Percentiles rank a stretch among this genome's conserved stretches.
These are phyloP conservation scores for Chlorella variabilis DNA, from an alignment of 163 green algal genomes.

Conservation along the genomic window DNA sequence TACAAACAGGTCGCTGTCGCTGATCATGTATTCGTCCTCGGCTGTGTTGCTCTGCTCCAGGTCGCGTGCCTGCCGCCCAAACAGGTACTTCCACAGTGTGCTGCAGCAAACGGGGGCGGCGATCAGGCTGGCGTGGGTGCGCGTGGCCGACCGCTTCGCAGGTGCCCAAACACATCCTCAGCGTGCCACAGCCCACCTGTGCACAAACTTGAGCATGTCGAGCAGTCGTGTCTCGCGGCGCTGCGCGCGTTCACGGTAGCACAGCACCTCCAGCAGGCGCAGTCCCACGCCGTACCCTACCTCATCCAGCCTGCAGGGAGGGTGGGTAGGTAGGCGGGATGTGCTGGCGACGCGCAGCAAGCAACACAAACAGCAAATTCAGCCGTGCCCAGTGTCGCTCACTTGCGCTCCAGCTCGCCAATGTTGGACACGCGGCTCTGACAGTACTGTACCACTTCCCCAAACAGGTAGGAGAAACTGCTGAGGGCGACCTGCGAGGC, in stretches of 20 bases:
- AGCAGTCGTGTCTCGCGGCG: slow-evolving; percentile 70
- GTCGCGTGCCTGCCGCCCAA: slow-evolving; percentile 76
- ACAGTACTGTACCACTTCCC: slow-evolving; percentile 94
- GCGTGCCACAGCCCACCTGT: slow-evolving; percentile 62
- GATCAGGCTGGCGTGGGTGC: too few relatives aligned
- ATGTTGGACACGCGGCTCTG: slow-evolving; percentile 90
- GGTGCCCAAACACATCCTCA: too few relatives aligned
- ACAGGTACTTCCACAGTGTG: slow-evolving; percentile 87
- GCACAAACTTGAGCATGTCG: slow-evolving; percentile 87
- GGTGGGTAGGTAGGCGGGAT: background rate
- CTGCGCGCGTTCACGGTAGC: slow-evolving; percentile 72
- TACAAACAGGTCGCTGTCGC: slow-evolving; percentile 88
- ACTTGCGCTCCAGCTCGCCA: slow-evolving; percentile 91
- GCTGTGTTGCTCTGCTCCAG: slow-evolving; percentile 89
- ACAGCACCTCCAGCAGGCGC: slow-evolving; percentile 88
- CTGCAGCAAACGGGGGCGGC: background rate
- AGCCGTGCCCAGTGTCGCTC: too few relatives aligned
- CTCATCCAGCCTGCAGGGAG: slow-evolving; percentile 80
- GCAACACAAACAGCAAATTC: too few relatives aligned
- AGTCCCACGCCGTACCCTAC: slow-evolving; percentile 85
- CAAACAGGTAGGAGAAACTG: slow-evolving; percentile 94
- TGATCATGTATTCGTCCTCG: slow-evolving; percentile 99
- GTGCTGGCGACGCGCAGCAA: too few relatives aligned
- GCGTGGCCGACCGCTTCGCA: too few relatives aligned
- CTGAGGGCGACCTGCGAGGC: slow-evolving; percentile 83